Evolutionary conservation across 345 rosid species (phyloP), one percentile per base, ranked within the genome.

Genomic region (Lagerstroemia speciosa): DNA sequence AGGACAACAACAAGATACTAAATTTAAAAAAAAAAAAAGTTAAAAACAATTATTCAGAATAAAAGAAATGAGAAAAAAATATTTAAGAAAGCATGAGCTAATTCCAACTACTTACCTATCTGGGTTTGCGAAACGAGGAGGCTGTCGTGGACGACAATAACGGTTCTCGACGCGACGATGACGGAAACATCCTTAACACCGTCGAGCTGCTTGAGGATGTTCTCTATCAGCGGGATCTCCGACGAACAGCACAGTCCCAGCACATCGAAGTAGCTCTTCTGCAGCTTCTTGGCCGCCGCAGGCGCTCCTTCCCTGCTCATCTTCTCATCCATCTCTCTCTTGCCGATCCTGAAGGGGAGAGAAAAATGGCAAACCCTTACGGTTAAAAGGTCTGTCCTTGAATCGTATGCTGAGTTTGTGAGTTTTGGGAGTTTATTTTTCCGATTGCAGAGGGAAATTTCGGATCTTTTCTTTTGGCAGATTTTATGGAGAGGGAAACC

Each of bases 231-330:
- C 22, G 97, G 85, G 67, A 89, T 86, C 74, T 93, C 99, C 5
- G 99, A 93, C 2, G 99, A 78, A 69, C 99, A 94, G 66, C 99
- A 94, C 0, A 94, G 71, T 6, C 97, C 99, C 43, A 89, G 58
- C 38, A 91, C 96, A 63, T 94, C 99, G 31, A 89, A 88, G 77
- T 94, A 91, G 78, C 90, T 94, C 67, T 89, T 94, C 62, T 84
- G 88, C 45, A 67, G 43, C 71, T 78, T 86, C 67, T 73, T 78
- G 20, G 67, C 16, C 20, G 22, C 67, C 19, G 32, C 62, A 4
- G 61, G 65, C n/a, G 50, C 65, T 12, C 29, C 62, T 19, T 50
- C 55, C 34, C 40, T 64, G 27, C 32, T 40, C 29, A 0, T 32
- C 38, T 64, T 19, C 20, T 50, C 34, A 24, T 55, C 38, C 55